These are phyloP conservation scores for Trichomonas tenax DNA, from an alignment of 208 protist species.

Conservation along the genomic window DNA sequence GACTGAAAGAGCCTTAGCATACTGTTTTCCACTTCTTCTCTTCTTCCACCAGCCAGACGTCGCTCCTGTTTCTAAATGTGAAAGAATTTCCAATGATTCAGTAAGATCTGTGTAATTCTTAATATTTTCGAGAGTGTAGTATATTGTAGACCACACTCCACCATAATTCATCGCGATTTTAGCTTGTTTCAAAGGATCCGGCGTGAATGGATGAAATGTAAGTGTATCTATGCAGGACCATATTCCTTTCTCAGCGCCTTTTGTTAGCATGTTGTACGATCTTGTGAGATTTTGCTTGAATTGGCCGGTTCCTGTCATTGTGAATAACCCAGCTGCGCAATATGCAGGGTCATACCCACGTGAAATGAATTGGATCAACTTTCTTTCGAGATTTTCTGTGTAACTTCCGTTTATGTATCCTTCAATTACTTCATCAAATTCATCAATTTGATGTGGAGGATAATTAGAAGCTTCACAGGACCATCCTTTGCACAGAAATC, in stretches of 20 bases:
- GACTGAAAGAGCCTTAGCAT: not conserved
- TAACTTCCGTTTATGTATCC: not conserved
- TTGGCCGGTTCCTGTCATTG: not conserved
- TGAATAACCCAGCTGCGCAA: not conserved
- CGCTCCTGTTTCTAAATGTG: not conserved
- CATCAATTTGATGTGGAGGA: not conserved
- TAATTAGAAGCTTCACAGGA: not conserved
- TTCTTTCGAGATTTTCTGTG: not conserved
- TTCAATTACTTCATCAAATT: not conserved
- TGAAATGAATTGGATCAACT: not conserved
- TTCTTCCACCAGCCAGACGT: not conserved
- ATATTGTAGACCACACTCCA: not conserved
- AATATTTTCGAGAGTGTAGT: not conserved
- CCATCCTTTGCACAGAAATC: not conserved
- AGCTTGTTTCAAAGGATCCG: not conserved
- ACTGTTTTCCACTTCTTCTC: not conserved
- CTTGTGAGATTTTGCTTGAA: not conserved
- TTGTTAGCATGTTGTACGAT: not conserved
- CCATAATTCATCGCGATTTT: not conserved
- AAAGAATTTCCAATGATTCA: not conserved
- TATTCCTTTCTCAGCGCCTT: not conserved
- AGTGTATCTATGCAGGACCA: not conserved
- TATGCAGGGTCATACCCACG: not conserved
- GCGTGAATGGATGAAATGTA: not conserved
- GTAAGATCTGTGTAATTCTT: not conserved